Conservation (phyloP, 1,284 basidiomycete genomes). For the Phylloboletellus chloephorus region DNA sequence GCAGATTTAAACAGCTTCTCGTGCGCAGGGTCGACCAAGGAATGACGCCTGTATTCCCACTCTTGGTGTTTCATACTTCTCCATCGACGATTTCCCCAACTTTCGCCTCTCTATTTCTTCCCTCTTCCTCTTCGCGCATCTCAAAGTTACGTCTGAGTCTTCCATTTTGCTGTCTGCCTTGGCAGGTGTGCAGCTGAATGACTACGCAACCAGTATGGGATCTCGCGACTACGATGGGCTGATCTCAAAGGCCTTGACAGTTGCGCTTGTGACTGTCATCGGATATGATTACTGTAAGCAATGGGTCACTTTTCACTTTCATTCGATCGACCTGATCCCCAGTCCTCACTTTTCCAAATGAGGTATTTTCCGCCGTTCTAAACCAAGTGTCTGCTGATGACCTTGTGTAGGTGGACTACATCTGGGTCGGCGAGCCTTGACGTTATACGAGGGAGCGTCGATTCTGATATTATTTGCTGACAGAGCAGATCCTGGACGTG, state of each 20-base stretch:
- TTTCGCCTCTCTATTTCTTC: too few relatives aligned
- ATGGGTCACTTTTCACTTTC: background rate
- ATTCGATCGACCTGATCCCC: too few relatives aligned
- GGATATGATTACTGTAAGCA: conserved; percentile 7
- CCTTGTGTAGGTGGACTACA: background rate
- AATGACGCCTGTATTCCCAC: too few relatives aligned
- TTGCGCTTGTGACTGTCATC: background rate
- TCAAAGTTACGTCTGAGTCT: too few relatives aligned
- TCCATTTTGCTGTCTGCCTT: background rate
- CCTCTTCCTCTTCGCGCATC: too few relatives aligned
- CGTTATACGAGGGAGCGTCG: background rate
- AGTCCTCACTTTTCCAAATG: conserved; percentile 6
- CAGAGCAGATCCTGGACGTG: conserved; percentile 11
- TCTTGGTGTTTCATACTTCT: too few relatives aligned
- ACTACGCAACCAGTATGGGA: background rate
- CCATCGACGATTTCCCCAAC: too few relatives aligned
- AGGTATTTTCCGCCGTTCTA: conserved; percentile 3
- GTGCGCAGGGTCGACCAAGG: too few relatives aligned
- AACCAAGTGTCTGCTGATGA: too few relatives aligned
- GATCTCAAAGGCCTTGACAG: too few relatives aligned
- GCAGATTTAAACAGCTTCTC: too few relatives aligned
- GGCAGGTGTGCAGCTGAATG: background rate
- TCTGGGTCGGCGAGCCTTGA: conserved; percentile 2
- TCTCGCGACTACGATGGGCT: background rate
- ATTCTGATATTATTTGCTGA: background rate